Base-by-base conservation (phyloP, 768 basidiomycete species). In the Agaricus sinodeliciosus region DNA sequence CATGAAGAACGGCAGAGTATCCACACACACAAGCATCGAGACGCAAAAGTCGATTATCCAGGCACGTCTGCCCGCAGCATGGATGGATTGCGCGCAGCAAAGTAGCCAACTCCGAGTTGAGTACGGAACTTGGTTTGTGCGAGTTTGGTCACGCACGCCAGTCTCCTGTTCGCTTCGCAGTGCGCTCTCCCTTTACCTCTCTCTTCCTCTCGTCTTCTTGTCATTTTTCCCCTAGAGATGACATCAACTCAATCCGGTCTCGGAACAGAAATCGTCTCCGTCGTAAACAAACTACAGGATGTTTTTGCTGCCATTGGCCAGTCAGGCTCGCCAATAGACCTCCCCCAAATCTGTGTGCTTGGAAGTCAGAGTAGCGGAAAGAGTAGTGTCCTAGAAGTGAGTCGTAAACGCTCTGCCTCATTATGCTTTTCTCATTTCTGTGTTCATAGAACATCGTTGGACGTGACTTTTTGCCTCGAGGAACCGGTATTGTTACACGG, bases 401-500 rank as follows among this genome's bases (percentile, higher is more conserved):
- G 78, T 58, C 42, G 18, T 34, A 16, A 47, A 25, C 47, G 15
- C 25, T 48, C 12, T 46, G 44, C 34, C 31, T 1, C 28, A 11
- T 18, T 37, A 22, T 22, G 7, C 31, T 18, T 50, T 43, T 31
- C 56, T 48, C 61, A 58, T 9, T 50, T 19, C 39, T 42, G 28
- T 53, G 6, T 43, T 51, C 43, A 45, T 60, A 95, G 93, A 96
- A 98, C 72, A 94, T 97, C 59, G 94, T 97, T 51, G 96, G 96
- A 55, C 83, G 95, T 60, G 96, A 99, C 70, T 99, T 99, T 78
- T 68, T 99, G 65, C 96, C 96, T 70, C 90, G 96, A 77, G 96
- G 96, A 67, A 90, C 94, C 51, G 95, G 95, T 71, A 99, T 99
- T 64, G 95, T 99, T 69, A 98, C 95, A 47, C 83, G 95, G 65